phyloP scores from a whole-genome alignment of 352 stramenopile genomes.

The Phytophthora multivora region DNA sequence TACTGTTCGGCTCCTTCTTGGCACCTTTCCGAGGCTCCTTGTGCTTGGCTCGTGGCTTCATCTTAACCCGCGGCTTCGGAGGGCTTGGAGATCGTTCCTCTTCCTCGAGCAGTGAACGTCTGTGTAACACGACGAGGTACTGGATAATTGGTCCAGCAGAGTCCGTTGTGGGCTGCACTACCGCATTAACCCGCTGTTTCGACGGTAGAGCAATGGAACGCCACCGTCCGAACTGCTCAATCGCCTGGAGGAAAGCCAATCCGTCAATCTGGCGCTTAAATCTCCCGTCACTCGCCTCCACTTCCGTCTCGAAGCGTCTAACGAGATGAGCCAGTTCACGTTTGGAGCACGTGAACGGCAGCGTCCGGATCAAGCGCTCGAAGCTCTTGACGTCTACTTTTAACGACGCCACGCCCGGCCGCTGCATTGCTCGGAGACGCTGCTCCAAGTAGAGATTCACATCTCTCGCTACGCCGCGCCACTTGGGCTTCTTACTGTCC shows the following conservation, averaged over 20 bases:
- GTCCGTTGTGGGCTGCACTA: conserved; percentile 34
- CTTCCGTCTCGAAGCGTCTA: conserved; percentile 21
- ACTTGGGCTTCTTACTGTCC: conserved; percentile 23
- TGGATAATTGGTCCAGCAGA: conserved; percentile 48
- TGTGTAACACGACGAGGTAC: conserved; percentile 51
- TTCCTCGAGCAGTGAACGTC: conserved; percentile 17
- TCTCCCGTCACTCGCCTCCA: neutral
- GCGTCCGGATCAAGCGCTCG: conserved; percentile 39
- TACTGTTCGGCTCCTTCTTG: conserved; percentile 7
- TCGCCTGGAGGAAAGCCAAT: conserved; percentile 38
- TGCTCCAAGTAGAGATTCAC: conserved; percentile 51
- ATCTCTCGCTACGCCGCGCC: conserved; percentile 53
- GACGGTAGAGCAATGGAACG: conserved; percentile 31
- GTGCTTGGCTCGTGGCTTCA: conserved; percentile 9
- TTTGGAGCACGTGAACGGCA: conserved; percentile 49
- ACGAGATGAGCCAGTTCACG: conserved; percentile 37
- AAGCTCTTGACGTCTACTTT: conserved; percentile 42
- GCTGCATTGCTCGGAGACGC: conserved; percentile 35
- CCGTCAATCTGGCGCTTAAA: conserved; percentile 29
- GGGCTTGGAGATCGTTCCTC: conserved; percentile 11
- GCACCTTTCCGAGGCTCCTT: neutral
- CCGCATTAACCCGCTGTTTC: conserved; percentile 12
- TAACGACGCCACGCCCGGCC: conserved; percentile 3
- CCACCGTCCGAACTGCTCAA: conserved; percentile 42
- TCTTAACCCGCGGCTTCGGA: conserved; percentile 6